Conservation (phyloP, 148 eudicot genomes). For the Gaultheria prostrata region DNA sequence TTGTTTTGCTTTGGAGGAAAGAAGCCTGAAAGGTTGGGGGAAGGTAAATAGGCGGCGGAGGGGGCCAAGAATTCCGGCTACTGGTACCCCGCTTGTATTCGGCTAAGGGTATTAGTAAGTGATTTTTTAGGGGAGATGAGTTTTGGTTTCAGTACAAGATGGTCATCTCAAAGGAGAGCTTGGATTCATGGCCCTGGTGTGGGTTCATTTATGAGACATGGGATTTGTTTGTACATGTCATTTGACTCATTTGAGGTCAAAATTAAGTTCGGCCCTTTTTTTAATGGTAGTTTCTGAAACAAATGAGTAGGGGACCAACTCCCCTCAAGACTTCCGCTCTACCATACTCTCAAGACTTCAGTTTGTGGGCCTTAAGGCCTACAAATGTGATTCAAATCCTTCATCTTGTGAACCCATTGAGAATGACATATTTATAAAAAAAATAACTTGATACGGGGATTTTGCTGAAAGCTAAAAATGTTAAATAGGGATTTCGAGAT, state of each 20-base stretch:
- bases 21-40: constrained; percentile 37
- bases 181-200: background rate
- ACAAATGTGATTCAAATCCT: too few species aligned
- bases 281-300: background rate
- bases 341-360: too few species aligned
- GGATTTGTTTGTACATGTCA: constrained; percentile 4
- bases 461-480: too few species aligned
- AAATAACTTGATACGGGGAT: too few species aligned
- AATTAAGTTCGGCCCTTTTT: background rate
- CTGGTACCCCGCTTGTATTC: background rate
- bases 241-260: background rate
- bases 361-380: too few species aligned
- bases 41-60: constrained; percentile 23
- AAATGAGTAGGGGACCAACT: background rate
- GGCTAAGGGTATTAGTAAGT: background rate
- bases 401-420: too few species aligned
- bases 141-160: constrained; percentile 3
- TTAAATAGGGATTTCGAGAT: too few species aligned
- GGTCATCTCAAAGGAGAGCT: background rate
- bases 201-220: background rate
- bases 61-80: constrained; percentile 7
- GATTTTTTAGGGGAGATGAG: background rate
- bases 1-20: constrained; percentile 13
- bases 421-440: too few species aligned
- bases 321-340: too few species aligned